phyloP scores from a whole-genome alignment of 176 grass and related monocot genomes.

The Thinopyrum elongatum region DNA sequence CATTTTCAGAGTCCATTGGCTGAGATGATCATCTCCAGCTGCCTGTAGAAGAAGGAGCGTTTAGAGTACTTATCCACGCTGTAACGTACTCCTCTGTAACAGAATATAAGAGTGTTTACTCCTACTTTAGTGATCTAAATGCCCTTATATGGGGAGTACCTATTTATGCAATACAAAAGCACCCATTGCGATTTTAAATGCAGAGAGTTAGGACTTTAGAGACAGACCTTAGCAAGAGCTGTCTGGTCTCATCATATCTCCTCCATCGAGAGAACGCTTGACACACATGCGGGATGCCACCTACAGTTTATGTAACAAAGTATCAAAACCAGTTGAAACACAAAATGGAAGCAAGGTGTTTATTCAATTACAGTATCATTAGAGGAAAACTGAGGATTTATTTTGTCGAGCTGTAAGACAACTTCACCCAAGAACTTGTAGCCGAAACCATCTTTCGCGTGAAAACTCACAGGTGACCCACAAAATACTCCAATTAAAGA shows the following conservation, averaged over 20 bases:
- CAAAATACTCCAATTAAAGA: constrained; percentile 93
- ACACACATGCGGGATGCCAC: constrained; percentile 95
- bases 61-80: not conserved
- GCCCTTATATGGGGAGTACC: no score
- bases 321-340: not conserved
- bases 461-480: constrained; percentile 88
- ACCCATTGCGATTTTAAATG: not conserved
- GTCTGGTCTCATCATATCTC: constrained; percentile 75
- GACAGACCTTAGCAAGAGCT: constrained; percentile 80
- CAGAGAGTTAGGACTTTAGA: not conserved
- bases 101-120: no score
- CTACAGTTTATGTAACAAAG: constrained; percentile 35
- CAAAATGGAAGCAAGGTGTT: not conserved
- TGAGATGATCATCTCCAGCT: constrained; percentile 90
- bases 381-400: constrained; percentile 89
- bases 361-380: not conserved
- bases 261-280: constrained; percentile 90
- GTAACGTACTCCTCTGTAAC: not conserved
- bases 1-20: constrained; percentile 94
- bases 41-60: constrained; percentile 42
- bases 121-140: no score
- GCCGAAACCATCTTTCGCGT: constrained; percentile 95
- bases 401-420: constrained; percentile 92
- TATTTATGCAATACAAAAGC: not conserved
- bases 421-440: constrained; percentile 94